Base-by-base conservation (phyloP, 768 basidiomycete genomes). In the Tulasnella sp. region DNA sequence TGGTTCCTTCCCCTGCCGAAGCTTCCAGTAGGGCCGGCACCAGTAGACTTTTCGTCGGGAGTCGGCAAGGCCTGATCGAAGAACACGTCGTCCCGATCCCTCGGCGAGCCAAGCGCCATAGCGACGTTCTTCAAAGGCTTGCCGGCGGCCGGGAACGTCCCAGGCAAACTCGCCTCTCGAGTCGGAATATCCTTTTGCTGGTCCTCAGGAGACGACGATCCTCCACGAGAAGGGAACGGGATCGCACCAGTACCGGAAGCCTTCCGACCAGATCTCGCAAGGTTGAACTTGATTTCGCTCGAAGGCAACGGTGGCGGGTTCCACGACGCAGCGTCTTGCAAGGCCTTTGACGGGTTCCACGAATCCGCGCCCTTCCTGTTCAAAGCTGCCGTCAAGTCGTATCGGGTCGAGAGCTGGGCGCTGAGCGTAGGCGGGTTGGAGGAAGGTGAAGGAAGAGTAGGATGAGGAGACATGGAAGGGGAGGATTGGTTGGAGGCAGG, bases 311-410 rank as follows among this genome's bases (percentile, higher is more conserved):
- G 40, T 13, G 69, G 77, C 2, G 77, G 77, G 32, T 77, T 77
- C 77, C 77, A 77, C 40, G 20, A 46, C 18, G 51, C 20, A n/a
- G 61, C 55, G 26, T 26, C 70, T 32, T 70, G 69, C 70, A 71
- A 42, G 23, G 40, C 70, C n/a, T 51, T 48, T 10, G 39, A 51
- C 26, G 74, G 74, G 29, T 75, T 75, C 74, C 74, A 75, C n/a
- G 39, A 13, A 16, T 32, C 18, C 29, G 26, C 61, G 35, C 61
- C 61, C 26, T 72, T 72, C 10, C 71, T 13, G 44, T 55, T 75
- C 42, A 77, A 48, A 42, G 77, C 71, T 42, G 77, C 69, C 39
- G 29, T 73, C 44, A 77, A 72, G 70, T 77, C 77, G 69, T 77
- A 77, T 11, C 77, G 77, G 0, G 26, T 77, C 18, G 77, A 77